These are phyloP conservation scores for Fusarium pseudonygamai DNA, from an alignment of 2,329 filamentous ascomycete species.

Conservation along the genomic window DNA sequence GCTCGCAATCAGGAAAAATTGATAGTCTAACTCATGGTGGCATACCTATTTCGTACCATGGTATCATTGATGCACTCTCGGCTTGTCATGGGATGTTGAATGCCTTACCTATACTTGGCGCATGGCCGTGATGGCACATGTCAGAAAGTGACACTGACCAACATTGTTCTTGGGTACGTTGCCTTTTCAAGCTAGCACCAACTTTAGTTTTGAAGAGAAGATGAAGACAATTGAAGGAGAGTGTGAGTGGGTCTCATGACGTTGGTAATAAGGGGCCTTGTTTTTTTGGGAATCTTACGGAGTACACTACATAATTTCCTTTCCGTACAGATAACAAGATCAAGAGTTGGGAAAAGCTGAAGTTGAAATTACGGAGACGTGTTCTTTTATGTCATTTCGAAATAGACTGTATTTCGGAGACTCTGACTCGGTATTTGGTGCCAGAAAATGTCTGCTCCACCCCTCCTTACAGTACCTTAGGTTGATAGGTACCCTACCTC, in stretches of 20 bases:
- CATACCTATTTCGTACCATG: background rate
- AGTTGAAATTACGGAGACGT: background rate
- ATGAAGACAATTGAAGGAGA: background rate
- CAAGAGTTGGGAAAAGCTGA: background rate
- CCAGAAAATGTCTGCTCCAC: background rate
- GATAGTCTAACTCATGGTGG: background rate
- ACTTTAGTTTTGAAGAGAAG: background rate
- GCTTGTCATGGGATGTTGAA: background rate
- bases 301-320: slow-evolving; percentile 12
- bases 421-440: background rate
- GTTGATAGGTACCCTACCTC: background rate
- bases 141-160: slow-evolving; percentile 10
- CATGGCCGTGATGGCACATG: slow-evolving; percentile 21
- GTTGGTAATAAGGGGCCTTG: slow-evolving; percentile 22
- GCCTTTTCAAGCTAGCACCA: background rate
- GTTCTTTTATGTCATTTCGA: background rate
- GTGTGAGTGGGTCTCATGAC: slow-evolving; percentile 32
- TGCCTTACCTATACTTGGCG: background rate
- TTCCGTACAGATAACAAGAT: background rate
- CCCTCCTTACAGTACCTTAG: background rate
- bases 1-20: background rate
- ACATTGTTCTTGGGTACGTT: background rate
- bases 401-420: background rate
- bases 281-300: slow-evolving; percentile 17
- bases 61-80: background rate